Conservation (phyloP, 495 filamentous ascomycete species). For the Xylaria venustula region DNA sequence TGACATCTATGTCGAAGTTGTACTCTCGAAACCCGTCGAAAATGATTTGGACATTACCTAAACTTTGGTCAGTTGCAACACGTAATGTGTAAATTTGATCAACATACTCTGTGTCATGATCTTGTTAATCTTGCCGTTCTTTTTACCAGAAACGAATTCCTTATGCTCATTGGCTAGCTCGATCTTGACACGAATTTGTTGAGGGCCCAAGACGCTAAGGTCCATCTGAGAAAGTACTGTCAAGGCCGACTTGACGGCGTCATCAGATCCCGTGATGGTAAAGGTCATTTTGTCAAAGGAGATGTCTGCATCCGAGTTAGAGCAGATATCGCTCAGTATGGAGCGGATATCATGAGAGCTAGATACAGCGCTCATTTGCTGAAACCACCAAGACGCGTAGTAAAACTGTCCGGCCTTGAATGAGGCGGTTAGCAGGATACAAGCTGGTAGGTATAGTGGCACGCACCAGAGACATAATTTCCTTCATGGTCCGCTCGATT, state of each 20-base stretch:
- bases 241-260: slow-evolving; percentile 90
- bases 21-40: slow-evolving; percentile 99
- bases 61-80: slow-evolving; percentile 1
- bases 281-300: slow-evolving; percentile 92
- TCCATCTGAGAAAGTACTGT: slow-evolving; percentile 88
- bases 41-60: slow-evolving; percentile 93
- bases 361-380: slow-evolving; percentile 70
- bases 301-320: slow-evolving; percentile 92
- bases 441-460: neutral
- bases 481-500: slow-evolving; percentile 88
- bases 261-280: slow-evolving; percentile 90
- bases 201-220: slow-evolving; percentile 81
- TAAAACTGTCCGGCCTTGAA: slow-evolving; percentile 91
- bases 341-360: slow-evolving; percentile 73
- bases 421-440: neutral
- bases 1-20: slow-evolving; percentile 98
- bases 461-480: slow-evolving; percentile 88
- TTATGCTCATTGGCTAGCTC: slow-evolving; percentile 99
- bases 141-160: slow-evolving; percentile 98
- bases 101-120: slow-evolving; percentile 92
- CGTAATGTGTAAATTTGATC: neutral
- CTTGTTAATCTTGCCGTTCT: slow-evolving; percentile 99
- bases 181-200: slow-evolving; percentile 94
- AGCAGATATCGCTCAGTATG: slow-evolving; percentile 94
- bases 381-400: slow-evolving; percentile 92